Percentiles rank a stretch among this genome's conserved stretches.
Conservation (phyloP, 2,329 filamentous ascomycete species). For the Penicillium corylophilum region DNA sequence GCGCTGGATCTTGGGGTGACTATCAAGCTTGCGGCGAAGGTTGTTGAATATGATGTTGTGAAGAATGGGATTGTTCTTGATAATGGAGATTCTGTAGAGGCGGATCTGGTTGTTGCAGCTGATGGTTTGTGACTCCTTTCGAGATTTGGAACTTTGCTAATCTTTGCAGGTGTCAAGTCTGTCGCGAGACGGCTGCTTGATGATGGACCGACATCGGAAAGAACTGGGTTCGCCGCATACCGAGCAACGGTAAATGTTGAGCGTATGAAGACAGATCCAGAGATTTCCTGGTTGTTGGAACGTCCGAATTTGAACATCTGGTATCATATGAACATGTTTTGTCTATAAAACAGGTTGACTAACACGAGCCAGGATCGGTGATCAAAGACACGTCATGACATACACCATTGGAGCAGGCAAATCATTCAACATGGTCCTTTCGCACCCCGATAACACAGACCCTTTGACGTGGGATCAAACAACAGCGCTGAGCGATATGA, state of each 20-base stretch:
- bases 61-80: conserved; percentile 10
- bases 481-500: conserved; percentile 34
- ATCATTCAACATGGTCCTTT: conserved; percentile 50
- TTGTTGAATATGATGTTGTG: conserved; percentile 14
- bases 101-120: conserved; percentile 22
- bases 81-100: neutral
- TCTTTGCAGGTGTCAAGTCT: conserved; percentile 21
- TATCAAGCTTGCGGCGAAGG: conserved; percentile 13
- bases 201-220: neutral
- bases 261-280: conserved; percentile 37
- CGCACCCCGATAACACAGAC: conserved; percentile 41
- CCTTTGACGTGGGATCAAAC: conserved; percentile 14
- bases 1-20: conserved; percentile 18
- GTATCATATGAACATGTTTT: conserved; percentile 18
- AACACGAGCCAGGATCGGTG: conserved; percentile 18
- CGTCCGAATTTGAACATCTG: conserved; percentile 41
- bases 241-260: conserved; percentile 42
- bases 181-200: conserved; percentile 10
- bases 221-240: conserved; percentile 44
- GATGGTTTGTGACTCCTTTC: conserved; percentile 13
- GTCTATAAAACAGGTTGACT: neutral
- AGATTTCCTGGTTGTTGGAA: conserved; percentile 42
- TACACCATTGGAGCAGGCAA: conserved; percentile 43
- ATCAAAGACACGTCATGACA: conserved; percentile 45
- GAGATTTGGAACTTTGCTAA: neutral